Evolutionary conservation across 345 rosid genomes (phyloP), one percentile per base, ranked within the genome.

Genomic region (Alliaria petiolata): DNA sequence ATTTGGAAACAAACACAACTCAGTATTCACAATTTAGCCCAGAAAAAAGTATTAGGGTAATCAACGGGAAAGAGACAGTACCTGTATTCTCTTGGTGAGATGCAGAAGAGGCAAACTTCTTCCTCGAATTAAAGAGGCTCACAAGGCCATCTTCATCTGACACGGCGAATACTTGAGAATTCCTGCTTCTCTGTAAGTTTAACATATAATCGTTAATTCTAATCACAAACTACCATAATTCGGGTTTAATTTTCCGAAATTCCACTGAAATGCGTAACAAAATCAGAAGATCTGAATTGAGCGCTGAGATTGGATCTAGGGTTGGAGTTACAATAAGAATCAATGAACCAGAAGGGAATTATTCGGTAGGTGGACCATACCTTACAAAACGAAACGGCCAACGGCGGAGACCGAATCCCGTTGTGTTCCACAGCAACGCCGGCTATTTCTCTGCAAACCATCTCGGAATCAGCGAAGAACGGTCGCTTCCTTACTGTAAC

Each of bases 81-180:
- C 97, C 97, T 87, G 91, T 61, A 69, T 79, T 87, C 52, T 90
- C 91, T 35, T 40, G 79, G 61, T 69, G 77, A 42, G 89, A 73
- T 17, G 85, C 72, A 25, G 62, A 77, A 59, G 85, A 71, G 45
- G 58, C 44, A 36, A 87, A 52, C 71, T 80, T 82, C 75, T 69
- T 76, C 8, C 85, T 71, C 14, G 92, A 78, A 75, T 91, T 81
- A 31, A 93, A 91, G 82, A 93, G 63, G 76, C 84, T 86, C 70
- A 93, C 78, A 52, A 79, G 81, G 0, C 97, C 98, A 62, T 84
- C 89, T 81, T 93, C 98, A 38, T 91, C 96, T 0, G 97, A 76
- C 16, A 91, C 95, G 0, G 95, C 96, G 12, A 89, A 74, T 13
- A 86, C 30, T 47, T 82, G 85, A 7, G 88, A 86, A 47, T 65